Conservation (phyloP, 2,329 filamentous ascomycete genomes). For the Thielaviopsis musarum region DNA sequence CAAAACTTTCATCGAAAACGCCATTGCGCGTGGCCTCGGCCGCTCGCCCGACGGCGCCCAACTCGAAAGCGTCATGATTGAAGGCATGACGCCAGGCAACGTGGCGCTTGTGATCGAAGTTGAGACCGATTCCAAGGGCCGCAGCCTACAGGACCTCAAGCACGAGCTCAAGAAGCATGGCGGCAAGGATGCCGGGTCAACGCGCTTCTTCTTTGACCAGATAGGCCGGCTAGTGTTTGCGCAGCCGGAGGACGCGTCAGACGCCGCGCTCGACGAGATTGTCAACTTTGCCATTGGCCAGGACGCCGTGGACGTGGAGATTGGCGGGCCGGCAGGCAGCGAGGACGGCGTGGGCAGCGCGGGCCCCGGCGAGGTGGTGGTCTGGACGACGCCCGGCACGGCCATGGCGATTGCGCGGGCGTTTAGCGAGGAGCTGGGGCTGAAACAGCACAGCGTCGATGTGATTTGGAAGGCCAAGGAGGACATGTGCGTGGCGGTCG, state of each 20-base stretch:
- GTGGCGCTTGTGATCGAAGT: conserved; percentile 70
- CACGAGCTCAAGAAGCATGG: conserved; percentile 52
- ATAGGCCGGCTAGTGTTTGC: conserved; percentile 60
- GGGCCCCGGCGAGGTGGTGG: conserved; percentile 8
- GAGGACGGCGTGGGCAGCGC: background rate
- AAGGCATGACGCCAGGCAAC: conserved; percentile 62
- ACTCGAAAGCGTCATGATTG: conserved; percentile 63
- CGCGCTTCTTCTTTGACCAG: conserved; percentile 71
- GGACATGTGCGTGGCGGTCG: conserved; percentile 49
- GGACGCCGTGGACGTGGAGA: conserved; percentile 11
- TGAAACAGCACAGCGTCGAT: conserved; percentile 51
- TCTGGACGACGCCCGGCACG: conserved; percentile 11
- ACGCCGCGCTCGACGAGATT: conserved; percentile 9
- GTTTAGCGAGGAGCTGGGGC: conserved; percentile 26
- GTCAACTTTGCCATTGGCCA: conserved; percentile 7
- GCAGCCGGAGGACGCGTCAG: conserved; percentile 14
- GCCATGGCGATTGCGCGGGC: conserved; percentile 9
- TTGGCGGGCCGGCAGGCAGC: background rate
- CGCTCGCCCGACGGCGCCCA: conserved; percentile 55
- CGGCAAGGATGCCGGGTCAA: conserved; percentile 49
- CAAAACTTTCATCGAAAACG: conserved; percentile 67
- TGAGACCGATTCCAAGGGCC: conserved; percentile 65
- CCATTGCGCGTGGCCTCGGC: conserved; percentile 79
- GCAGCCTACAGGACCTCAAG: conserved; percentile 58
- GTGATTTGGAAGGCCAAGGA: conserved; percentile 66